Conservation (phyloP, 495 filamentous ascomycete genomes). For the Geopyxis carbonaria region DNA sequence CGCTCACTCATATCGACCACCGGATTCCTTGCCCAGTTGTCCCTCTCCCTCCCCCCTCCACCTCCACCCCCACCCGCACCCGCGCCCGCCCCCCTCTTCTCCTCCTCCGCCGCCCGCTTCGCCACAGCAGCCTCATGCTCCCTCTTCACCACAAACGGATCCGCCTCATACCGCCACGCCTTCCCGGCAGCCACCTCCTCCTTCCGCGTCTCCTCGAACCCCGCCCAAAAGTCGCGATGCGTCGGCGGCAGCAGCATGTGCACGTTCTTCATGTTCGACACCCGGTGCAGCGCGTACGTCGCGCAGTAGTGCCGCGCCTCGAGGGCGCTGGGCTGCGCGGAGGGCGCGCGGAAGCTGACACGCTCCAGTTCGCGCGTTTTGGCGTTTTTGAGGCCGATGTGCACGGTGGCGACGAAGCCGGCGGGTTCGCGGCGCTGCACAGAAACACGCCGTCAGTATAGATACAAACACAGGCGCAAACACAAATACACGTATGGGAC, state of each 20-base stretch:
- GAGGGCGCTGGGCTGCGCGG: slow-evolving; percentile 60
- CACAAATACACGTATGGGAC: not conserved
- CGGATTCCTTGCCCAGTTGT: slow-evolving; percentile 55
- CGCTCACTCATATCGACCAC: slow-evolving; percentile 82
- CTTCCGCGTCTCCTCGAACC: slow-evolving; percentile 62
- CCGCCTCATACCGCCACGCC: slow-evolving; percentile 87
- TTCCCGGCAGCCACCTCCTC: slow-evolving; percentile 57
- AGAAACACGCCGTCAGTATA: not conserved
- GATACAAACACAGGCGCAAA: not conserved
- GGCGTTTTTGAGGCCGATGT: slow-evolving; percentile 55
- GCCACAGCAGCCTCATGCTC: slow-evolving; percentile 62
- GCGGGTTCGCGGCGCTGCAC: slow-evolving; percentile 31
- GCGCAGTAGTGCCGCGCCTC: slow-evolving; percentile 90
- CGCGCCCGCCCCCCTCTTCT: slow-evolving; percentile 10
- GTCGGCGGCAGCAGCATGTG: slow-evolving; percentile 87
- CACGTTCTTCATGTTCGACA: slow-evolving; percentile 84
- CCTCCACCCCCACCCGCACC: slow-evolving; percentile 20
- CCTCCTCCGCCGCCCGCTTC: slow-evolving; percentile 42
- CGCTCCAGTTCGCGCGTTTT: slow-evolving; percentile 63
- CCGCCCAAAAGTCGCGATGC: slow-evolving; percentile 68
- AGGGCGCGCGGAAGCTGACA: slow-evolving; percentile 43
- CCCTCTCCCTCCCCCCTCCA: slow-evolving; percentile 32
- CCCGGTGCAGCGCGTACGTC: slow-evolving; percentile 73
- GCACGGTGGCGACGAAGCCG: slow-evolving; percentile 62
- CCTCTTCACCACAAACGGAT: slow-evolving; percentile 66